Base-by-base conservation (phyloP, 228 moss, liverwort and hornwort species). In the Sphagnum magellanicum region DNA sequence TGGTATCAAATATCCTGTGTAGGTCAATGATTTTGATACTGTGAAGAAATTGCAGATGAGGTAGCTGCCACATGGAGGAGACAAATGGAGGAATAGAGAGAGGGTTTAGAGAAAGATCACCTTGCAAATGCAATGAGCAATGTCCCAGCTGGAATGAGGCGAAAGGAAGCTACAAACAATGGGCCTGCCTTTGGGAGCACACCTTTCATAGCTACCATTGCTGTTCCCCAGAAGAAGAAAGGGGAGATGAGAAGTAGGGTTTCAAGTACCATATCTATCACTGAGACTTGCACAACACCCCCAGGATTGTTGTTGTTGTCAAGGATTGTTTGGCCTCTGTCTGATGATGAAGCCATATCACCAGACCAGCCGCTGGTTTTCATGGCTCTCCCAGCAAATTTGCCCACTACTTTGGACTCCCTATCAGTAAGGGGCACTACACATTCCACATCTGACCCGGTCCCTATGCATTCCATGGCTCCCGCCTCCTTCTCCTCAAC, bases 201-300 rank as follows among this genome's bases (percentile, higher is more conserved):
- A 4, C 87, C 90, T 78, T 97, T 97, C 97, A 97, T 97, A 51
- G 90, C 97, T 70, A 97, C 97, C 97, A 97, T 97, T 50, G 97
- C 91, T 52, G 97, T 97, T 67, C 97, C 97, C 97, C 97, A 97
- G 79, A 97, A 90, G 64, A 97, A 97, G 74, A 97, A 97, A 0
- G 97, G 97, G 60, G 89, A 90, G 58, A 97, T 82, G 72, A 97
- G 81, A 49, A 93, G 73, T 74, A 90, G 64, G 6, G 93, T 90
- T 55, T 87, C 90, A 71, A 97, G 67, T 59, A 90, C 77, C 49
- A 75, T 77, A 60, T 75, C 70, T 50, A 82, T 4, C 47, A 82
- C 6, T 63, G 72, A 77, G 16, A 49, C 53, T 52, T 79, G 77
- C 65, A 17, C 16, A 53, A 61, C 73, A n/a, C 64, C 63, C 66